A percentile compares a stretch with the other conserved stretches of the same genome.
These are phyloP conservation scores for Polymyxa betae DNA, from an alignment of 208 protist genomes.

Conservation along the genomic window DNA sequence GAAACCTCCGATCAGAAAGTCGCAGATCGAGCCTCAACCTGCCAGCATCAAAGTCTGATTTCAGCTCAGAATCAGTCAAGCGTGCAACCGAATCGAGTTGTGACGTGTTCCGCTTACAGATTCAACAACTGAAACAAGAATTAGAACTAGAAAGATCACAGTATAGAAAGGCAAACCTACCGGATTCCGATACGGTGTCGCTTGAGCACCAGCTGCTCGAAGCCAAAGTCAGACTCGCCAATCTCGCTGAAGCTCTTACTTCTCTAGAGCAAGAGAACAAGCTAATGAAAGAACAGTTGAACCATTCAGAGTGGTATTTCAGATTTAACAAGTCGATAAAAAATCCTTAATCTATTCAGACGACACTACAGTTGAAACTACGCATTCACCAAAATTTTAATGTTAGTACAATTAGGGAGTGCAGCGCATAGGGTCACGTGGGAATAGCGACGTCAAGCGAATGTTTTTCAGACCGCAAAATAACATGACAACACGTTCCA, in stretches of 20 bases:
- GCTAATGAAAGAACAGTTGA: background rate
- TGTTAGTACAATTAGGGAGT: slow-evolving; percentile 79
- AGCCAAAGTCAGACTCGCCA: slow-evolving; percentile 3
- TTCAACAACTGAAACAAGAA: background rate
- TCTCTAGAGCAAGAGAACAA: slow-evolving; percentile 21
- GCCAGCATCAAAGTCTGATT: background rate
- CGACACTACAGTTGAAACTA: background rate
- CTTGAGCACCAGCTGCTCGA: slow-evolving; percentile 48
- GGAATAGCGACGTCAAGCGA: slow-evolving; percentile 95
- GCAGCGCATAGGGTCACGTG: slow-evolving; percentile 94
- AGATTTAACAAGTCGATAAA: background rate
- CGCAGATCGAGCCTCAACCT: background rate
- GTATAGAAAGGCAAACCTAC: background rate
- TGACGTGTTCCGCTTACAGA: background rate
- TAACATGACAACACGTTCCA: slow-evolving; percentile 92
- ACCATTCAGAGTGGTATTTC: background rate
- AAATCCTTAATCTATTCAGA: background rate
- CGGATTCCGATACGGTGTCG: background rate
- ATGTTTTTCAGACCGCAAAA: slow-evolving; percentile 98
- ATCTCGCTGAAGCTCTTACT: background rate
- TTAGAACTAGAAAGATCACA: background rate
- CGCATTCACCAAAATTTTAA: background rate
- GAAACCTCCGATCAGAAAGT: background rate
- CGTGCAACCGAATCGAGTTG: background rate
- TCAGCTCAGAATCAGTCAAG: background rate